These are phyloP conservation scores for Metschnikowia reukaufii DNA, from an alignment of 805 yeast species.

Conservation along the genomic window DNA sequence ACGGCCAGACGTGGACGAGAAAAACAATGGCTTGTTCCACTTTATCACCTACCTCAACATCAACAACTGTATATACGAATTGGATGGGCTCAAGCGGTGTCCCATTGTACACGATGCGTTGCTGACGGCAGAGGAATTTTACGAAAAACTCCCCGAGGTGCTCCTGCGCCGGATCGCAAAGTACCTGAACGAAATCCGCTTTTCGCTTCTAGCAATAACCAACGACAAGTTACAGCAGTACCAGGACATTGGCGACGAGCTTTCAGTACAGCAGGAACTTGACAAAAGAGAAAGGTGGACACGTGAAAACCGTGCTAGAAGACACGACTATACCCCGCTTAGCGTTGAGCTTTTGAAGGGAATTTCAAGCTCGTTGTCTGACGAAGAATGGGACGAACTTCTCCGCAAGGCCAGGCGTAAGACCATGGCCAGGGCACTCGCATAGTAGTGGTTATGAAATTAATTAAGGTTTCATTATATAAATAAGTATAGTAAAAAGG, in stretches of 20 bases:
- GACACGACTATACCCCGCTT: constrained; percentile 54
- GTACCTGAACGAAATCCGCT: constrained; percentile 51
- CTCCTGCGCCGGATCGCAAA: constrained; percentile 47
- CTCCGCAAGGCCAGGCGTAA: constrained; percentile 27
- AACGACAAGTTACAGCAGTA: constrained; percentile 46
- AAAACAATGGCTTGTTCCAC: constrained; percentile 57
- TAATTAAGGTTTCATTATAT: too few relatives aligned
- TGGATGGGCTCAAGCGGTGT: constrained; percentile 58
- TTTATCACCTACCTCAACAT: constrained; percentile 54
- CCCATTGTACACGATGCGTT: constrained; percentile 55
- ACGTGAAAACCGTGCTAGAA: constrained; percentile 53
- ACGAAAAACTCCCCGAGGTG: constrained; percentile 43
- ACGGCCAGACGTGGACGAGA: constrained; percentile 27
- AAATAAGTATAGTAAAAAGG: too few relatives aligned
- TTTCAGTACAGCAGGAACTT: constrained; percentile 39
- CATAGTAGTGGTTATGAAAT: too few relatives aligned
- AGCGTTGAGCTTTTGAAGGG: constrained; percentile 47
- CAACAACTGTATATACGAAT: constrained; percentile 51
- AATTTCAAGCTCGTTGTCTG: constrained; percentile 34
- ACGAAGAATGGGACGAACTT: constrained; percentile 39
- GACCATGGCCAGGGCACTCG: constrained; percentile 10
- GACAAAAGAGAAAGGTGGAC: constrained; percentile 52
- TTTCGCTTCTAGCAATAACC: constrained; percentile 55
- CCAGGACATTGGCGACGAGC: constrained; percentile 40
- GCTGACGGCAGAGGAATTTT: constrained; percentile 40